Base-by-base conservation (phyloP, 306 rosid species). In the Pterocarpus santalinus region DNA sequence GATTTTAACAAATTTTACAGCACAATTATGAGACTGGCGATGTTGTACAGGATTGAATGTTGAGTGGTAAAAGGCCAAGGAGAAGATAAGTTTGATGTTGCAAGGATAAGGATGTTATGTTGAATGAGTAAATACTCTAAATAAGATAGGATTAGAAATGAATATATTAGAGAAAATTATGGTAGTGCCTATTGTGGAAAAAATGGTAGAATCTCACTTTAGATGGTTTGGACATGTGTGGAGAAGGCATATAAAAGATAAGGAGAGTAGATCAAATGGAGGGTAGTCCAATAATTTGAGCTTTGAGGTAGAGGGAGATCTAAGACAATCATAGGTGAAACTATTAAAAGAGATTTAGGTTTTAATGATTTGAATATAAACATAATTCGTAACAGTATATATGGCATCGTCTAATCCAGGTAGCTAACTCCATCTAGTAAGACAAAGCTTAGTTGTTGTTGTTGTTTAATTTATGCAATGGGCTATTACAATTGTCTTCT, bases 401-500 rank as follows among this genome's bases (percentile, higher is more conserved):
- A 11, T 10, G 22, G 4, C 6, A 6, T 51, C 3, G 22, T 51
- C n/a, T 51, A 16, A 5, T 51, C 8, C 17, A 51, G 14, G 57
- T 12, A 51, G 57, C n/a, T 2, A 14, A 13, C 15, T 14, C 4
- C 16, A n/a, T 22, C 22, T 14, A 51, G 3, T 14, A 14, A 1
- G 17, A 49, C n/a, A 3, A 10, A 3, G 14, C 16, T 49, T 10
- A 49, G n/a, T 49, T 49, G 4, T 13, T 49, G 28, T 22, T 22
- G 16, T 49, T 49, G 15, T 12, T 49, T 49, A 2, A 13, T 49
- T 49, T 53, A 53, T 5, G 22, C 17, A 22, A 22, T 22, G 28
- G 30, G 33, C 12, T 22, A 14, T 52, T 67, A n/a, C 4, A 52
- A 61, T 12, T 68, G 64, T 69, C 67, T 76, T 65, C 22, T 43